Evolutionary conservation across 306 rosid species (phyloP).

Genomic region (Inga laurina): DNA sequence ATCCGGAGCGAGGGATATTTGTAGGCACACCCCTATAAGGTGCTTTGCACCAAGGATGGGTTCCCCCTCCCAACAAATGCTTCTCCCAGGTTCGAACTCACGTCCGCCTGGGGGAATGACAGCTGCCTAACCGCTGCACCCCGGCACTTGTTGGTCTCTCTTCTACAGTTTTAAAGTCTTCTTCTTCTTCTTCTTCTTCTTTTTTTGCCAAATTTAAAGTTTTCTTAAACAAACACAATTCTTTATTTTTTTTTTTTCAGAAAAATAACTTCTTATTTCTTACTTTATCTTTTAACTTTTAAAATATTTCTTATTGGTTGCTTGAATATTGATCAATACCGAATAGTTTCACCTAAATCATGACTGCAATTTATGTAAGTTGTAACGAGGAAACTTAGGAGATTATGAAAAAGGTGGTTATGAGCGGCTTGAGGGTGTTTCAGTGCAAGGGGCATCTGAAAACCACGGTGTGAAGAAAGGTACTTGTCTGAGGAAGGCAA

Average conservation of each 20-base stretch:
- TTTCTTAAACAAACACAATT: not conserved
- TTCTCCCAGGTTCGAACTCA: too few species aligned
- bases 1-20: too few species aligned
- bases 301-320: not conserved
- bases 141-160: too few species aligned
- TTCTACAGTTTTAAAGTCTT: too few species aligned
- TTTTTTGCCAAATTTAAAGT: too few species aligned
- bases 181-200: too few species aligned
- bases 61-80: too few species aligned
- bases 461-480: constrained; percentile 26
- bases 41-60: too few species aligned
- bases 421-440: not conserved
- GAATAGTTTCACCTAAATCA: not conserved
- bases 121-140: too few species aligned
- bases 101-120: too few species aligned
- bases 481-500: not conserved
- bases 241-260: not conserved
- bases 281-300: not conserved
- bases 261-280: not conserved
- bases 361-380: not conserved
- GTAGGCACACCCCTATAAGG: too few species aligned
- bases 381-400: not conserved
- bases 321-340: not conserved
- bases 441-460: constrained; percentile 3
- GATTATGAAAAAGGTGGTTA: not conserved